Percentiles rank a stretch among this genome's conserved stretches.
Evolutionary conservation across 2,329 filamentous ascomycete species (phyloP).

Genomic region (Davidsoniella eucalypti): DNA sequence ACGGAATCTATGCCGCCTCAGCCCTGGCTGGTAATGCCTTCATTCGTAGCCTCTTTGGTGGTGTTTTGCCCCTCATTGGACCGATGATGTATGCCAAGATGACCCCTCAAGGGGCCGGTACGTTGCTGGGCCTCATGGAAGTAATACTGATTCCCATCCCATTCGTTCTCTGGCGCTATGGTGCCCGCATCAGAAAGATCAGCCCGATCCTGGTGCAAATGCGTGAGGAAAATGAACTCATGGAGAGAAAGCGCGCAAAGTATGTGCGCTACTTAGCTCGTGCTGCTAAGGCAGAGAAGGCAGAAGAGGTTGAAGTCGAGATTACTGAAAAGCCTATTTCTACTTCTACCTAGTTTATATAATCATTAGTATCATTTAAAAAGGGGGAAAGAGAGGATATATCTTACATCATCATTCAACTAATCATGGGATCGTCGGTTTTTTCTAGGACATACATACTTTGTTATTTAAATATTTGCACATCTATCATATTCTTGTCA

Average conservation of each 20-base stretch:
- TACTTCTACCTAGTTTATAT: too few species aligned
- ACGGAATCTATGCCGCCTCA: constrained; percentile 67
- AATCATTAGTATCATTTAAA: too few species aligned
- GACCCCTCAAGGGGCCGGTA: constrained; percentile 64
- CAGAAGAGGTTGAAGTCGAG: background rate
- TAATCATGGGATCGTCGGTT: background rate
- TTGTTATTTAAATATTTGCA: too few species aligned
- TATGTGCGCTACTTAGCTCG: constrained; percentile 1
- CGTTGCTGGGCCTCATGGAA: constrained; percentile 57
- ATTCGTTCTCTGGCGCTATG: constrained; percentile 56
- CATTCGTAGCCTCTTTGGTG: constrained; percentile 56
- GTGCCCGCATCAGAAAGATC: constrained; percentile 33
- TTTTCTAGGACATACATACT: too few species aligned
- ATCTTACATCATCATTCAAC: background rate
- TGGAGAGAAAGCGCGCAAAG: constrained; percentile 9
- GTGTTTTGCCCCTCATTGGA: constrained; percentile 59
- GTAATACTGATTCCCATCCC: constrained; percentile 63
- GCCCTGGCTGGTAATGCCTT: constrained; percentile 70
- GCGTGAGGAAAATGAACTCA: constrained; percentile 27
- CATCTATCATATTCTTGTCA: too few species aligned
- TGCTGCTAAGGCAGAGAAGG: background rate
- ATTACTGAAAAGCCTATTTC: background rate
- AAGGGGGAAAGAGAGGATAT: background rate
- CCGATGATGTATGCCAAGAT: constrained; percentile 53
- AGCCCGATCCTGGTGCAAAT: constrained; percentile 31